These are phyloP conservation scores for Graphilbum ipis-grandicollis DNA, from an alignment of 2,329 filamentous ascomycete species.

Conservation along the genomic window DNA sequence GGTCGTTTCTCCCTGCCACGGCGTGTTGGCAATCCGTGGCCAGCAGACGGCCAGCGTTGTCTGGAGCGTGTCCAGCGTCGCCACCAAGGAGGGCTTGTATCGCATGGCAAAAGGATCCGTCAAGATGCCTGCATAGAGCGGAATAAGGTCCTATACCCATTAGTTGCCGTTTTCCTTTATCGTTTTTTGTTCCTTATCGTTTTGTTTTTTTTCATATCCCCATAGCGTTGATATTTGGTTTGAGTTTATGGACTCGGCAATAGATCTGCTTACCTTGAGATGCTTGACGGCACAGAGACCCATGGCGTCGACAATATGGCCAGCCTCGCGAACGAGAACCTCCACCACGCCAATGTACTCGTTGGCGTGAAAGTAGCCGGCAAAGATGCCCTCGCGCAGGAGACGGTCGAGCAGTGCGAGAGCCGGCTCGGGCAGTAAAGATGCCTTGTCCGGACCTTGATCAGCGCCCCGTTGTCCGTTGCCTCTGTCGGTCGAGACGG, in stretches of 20 bases:
- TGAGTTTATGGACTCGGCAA: not conserved
- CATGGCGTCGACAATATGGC: constrained; percentile 33
- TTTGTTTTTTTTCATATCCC: not conserved
- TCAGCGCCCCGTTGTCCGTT: no score
- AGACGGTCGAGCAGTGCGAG: constrained; percentile 30
- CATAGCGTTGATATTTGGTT: not conserved
- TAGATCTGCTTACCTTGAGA: constrained; percentile 31
- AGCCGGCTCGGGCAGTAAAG: constrained; percentile 4
- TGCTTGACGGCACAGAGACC: constrained; percentile 49
- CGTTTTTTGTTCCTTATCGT: not conserved
- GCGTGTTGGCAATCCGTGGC: constrained; percentile 40
- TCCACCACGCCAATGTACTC: constrained; percentile 39
- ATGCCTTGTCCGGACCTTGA: no score
- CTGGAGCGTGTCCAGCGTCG: constrained; percentile 35
- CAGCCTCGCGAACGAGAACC: constrained; percentile 33
- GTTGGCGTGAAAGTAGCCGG: constrained; percentile 37
- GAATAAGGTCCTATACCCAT: constrained; percentile 46
- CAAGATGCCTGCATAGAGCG: constrained; percentile 47
- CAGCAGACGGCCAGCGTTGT: constrained; percentile 46
- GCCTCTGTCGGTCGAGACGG: not conserved
- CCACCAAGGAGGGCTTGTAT: constrained; percentile 32
- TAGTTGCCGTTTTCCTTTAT: not conserved
- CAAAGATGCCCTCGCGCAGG: constrained; percentile 37
- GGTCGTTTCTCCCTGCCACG: constrained; percentile 46
- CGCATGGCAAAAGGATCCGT: constrained; percentile 49